Conservation (phyloP, 495 filamentous ascomycete species). For the Penicillium verhagenii region DNA sequence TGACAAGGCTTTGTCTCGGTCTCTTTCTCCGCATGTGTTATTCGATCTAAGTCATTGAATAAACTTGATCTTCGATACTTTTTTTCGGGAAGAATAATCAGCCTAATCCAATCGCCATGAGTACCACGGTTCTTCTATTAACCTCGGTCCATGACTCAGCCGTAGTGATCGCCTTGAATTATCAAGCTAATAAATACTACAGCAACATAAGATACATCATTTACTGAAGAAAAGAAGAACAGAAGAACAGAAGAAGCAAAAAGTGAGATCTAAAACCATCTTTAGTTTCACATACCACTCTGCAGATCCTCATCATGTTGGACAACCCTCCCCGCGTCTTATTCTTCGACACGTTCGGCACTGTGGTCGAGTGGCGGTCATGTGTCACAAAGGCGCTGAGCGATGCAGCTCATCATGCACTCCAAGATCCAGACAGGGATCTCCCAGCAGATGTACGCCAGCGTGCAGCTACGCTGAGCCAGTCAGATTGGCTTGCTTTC, state of each 20-base stretch:
- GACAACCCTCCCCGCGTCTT: conserved; percentile 36
- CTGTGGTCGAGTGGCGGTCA: conserved; percentile 69
- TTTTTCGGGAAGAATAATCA: conserved; percentile 9
- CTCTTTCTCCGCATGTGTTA: not conserved
- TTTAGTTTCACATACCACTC: not conserved
- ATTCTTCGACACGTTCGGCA: conserved; percentile 74
- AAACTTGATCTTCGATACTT: too few relatives aligned
- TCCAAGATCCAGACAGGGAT: conserved; percentile 43
- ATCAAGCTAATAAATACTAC: too few relatives aligned
- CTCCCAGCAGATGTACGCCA: conserved; percentile 45
- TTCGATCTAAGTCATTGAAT: too few relatives aligned
- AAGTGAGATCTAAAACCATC: not conserved
- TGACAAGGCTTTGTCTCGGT: too few relatives aligned
- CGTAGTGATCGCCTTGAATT: not conserved
- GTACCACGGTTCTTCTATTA: not conserved
- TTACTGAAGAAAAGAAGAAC: not conserved
- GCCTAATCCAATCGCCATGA: conserved; percentile 6
- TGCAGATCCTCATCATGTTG: conserved; percentile 3
- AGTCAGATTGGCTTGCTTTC: conserved; percentile 58
- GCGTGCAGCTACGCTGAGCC: conserved; percentile 49
- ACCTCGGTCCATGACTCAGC: conserved; percentile 8
- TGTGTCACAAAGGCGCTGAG: conserved; percentile 55
- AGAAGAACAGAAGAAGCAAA: not conserved
- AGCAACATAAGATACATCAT: not conserved
- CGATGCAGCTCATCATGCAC: conserved; percentile 32